Evolutionary conservation across 2,329 filamentous ascomycete species (phyloP).

Genomic region (Emergomyces orientalis): DNA sequence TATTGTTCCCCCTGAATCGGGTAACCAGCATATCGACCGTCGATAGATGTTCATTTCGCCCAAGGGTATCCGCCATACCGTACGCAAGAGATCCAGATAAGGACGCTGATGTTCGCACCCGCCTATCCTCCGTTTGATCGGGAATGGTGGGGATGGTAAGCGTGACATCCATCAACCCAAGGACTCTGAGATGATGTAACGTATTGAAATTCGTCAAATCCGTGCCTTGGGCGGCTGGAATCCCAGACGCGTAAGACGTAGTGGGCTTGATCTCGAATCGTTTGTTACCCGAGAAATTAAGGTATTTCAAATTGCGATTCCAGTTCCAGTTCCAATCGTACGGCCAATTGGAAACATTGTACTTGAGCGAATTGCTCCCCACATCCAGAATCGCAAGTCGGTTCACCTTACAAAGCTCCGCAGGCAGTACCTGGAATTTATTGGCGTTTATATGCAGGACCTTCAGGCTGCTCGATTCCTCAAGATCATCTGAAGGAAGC

Average conservation of each 20-base stretch:
- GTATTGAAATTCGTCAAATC: conserved; percentile 85
- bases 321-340: conserved; percentile 99
- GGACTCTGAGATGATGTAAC: conserved; percentile 69
- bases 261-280: conserved; percentile 76
- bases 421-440: conserved; percentile 92
- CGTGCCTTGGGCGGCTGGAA: conserved; percentile 47
- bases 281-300: conserved; percentile 96
- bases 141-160: conserved; percentile 87
- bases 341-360: conserved; percentile 97
- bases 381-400: conserved; percentile 88
- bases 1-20: conserved; percentile 78
- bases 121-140: conserved; percentile 87
- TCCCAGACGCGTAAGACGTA: conserved; percentile 44
- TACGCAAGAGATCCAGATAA: conserved; percentile 84
- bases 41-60: conserved; percentile 86
- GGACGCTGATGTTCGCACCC: conserved; percentile 94
- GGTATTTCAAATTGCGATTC: conserved; percentile 87
- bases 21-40: conserved; percentile 94
- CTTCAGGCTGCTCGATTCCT: conserved; percentile 78
- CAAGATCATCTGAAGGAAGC: conserved; percentile 84
- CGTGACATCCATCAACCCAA: conserved; percentile 97
- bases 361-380: conserved; percentile 89
- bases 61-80: conserved; percentile 93
- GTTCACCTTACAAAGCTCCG: conserved; percentile 87
- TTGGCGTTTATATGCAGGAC: conserved; percentile 94